A percentile compares a stretch with the other conserved stretches of the same genome.
phyloP scores from a whole-genome alignment of 148 eudicot genomes.

The Spergularia bocconei region DNA sequence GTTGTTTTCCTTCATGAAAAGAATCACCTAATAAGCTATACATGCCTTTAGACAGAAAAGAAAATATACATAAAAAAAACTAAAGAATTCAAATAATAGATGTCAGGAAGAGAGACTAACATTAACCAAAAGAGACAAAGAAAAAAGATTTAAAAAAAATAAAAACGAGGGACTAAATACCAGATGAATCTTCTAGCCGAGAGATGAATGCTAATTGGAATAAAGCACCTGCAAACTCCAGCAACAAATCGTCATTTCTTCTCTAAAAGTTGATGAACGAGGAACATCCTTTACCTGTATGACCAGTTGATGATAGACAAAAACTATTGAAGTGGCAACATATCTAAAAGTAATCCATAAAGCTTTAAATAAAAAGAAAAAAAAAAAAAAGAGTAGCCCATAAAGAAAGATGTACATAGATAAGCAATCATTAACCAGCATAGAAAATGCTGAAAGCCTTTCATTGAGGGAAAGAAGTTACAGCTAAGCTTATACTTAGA shows the following conservation, averaged over 20 bases:
- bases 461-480: not conserved
- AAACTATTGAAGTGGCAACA: not conserved
- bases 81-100: not conserved
- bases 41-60: not conserved
- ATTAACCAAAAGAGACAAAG: too few species aligned
- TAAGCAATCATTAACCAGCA: constrained; percentile 3
- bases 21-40: not conserved
- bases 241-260: constrained; percentile 16
- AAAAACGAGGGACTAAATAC: constrained; percentile 33
- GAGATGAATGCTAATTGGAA: constrained; percentile 69
- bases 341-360: not conserved
- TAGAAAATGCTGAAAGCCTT: not conserved
- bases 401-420: not conserved
- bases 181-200: constrained; percentile 75
- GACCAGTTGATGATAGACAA: not conserved
- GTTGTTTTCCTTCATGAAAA: not conserved
- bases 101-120: not conserved
- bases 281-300: not conserved
- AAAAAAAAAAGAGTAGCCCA: not conserved
- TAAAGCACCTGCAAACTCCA: constrained; percentile 61
- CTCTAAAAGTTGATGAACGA: not conserved
- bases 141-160: too few species aligned
- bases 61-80: not conserved
- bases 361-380: too few species aligned
- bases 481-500: not conserved